A percentile compares a stretch with the other conserved stretches of the same genome.
These are phyloP conservation scores for Linderniella brevidens DNA, from an alignment of 257 asterid genomes.

Conservation along the genomic window DNA sequence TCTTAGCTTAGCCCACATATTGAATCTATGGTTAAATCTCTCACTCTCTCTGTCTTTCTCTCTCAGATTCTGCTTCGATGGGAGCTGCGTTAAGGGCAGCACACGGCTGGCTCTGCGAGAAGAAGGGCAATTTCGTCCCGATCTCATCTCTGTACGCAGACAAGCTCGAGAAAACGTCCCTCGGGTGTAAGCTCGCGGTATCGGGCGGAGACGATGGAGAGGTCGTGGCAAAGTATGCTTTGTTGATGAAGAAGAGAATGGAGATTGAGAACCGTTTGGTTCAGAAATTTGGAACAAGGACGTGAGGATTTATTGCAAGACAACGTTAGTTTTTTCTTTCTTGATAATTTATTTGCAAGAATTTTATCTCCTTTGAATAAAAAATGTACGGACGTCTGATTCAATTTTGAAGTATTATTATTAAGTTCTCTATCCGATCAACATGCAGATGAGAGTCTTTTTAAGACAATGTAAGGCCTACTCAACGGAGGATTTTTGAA, in stretches of 20 bases:
- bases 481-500: too few species aligned
- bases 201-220: conserved; percentile 26
- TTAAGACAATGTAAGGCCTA: too few species aligned
- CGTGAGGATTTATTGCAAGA: too few species aligned
- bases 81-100: conserved; percentile 86
- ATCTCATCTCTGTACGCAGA: conserved; percentile 38
- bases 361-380: too few species aligned
- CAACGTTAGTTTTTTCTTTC: too few species aligned
- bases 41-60: not conserved
- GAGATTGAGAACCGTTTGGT: conserved; percentile 43
- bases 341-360: too few species aligned
- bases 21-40: not conserved
- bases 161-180: conserved; percentile 43
- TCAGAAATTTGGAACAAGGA: conserved; percentile 23
- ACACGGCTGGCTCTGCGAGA: conserved; percentile 65
- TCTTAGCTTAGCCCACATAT: not conserved
- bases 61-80: conserved; percentile 61
- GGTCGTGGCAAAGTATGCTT: conserved; percentile 26
- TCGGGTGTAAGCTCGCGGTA: conserved; percentile 40
- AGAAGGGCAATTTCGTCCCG: conserved; percentile 29
- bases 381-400: too few species aligned
- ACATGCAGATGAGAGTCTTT: too few species aligned
- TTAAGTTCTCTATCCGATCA: too few species aligned
- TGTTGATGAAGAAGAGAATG: conserved; percentile 41
- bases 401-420: too few species aligned